These are phyloP conservation scores for Corynespora cassiicola DNA, from an alignment of 2,329 filamentous ascomycete species.

Conservation along the genomic window DNA sequence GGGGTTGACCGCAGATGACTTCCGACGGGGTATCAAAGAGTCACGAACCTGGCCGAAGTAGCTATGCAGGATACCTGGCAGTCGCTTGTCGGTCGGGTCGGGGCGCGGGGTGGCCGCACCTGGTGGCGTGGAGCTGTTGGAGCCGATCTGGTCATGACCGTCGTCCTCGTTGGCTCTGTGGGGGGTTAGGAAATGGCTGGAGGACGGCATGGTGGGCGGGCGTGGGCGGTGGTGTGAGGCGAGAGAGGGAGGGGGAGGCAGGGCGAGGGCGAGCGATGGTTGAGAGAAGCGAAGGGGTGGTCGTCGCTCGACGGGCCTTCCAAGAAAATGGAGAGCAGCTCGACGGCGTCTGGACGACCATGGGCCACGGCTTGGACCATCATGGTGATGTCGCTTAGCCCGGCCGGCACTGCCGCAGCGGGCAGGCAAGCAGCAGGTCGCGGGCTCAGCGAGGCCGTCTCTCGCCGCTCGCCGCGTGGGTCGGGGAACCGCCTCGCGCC, in stretches of 20 bases:
- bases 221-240: constrained; percentile 4
- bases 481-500: too few species aligned
- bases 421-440: background rate
- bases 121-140: constrained; percentile 82
- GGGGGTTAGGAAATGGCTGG: constrained; percentile 44
- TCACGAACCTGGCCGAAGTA: constrained; percentile 99
- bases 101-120: constrained; percentile 92
- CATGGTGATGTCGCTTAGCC: too few species aligned
- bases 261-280: constrained; percentile 7
- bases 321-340: constrained; percentile 37
- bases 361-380: constrained; percentile 17
- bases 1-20: constrained; percentile 45
- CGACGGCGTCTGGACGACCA: too few species aligned
- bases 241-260: constrained; percentile 9
- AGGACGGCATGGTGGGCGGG: constrained; percentile 31
- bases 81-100: constrained; percentile 90
- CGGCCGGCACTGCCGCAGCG: too few species aligned
- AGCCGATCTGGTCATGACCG: constrained; percentile 77
- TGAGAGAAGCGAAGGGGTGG: constrained; percentile 12
- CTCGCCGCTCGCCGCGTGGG: constrained; percentile 4
- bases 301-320: constrained; percentile 23
- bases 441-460: background rate
- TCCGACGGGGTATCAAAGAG: constrained; percentile 56
- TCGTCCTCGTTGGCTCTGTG: constrained; percentile 67
- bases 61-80: constrained; percentile 92